Evolutionary conservation across 495 filamentous ascomycete genomes (phyloP).

Genomic region (Parachaetomium inaequale): DNA sequence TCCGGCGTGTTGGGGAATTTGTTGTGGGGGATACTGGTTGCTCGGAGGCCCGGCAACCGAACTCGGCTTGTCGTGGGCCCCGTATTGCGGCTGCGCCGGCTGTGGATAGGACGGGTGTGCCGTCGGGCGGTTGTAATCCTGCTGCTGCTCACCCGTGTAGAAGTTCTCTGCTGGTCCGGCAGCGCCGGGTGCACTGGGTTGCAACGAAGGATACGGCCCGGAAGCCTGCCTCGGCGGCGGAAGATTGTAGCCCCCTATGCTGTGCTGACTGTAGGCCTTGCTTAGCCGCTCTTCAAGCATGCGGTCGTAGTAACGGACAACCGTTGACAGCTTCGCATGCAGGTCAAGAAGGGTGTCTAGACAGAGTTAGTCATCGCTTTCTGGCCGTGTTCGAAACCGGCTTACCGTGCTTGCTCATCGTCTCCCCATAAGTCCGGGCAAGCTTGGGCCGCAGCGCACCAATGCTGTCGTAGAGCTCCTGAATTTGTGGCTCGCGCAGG

Average conservation of each 20-base stretch:
- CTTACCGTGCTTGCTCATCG: conserved; percentile 98
- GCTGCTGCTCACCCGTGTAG: conserved; percentile 64
- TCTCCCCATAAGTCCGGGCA: conserved; percentile 94
- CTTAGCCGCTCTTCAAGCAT: conserved; percentile 96
- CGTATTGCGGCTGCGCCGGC: conserved; percentile 37
- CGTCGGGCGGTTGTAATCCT: conserved; percentile 50
- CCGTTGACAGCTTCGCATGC: conserved; percentile 91
- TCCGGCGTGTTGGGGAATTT: conserved; percentile 42
- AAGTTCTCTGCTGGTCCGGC: conserved; percentile 68
- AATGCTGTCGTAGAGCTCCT: conserved; percentile 96
- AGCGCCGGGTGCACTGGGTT: conserved; percentile 46
- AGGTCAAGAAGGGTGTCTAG: conserved; percentile 82
- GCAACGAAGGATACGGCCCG: conserved; percentile 64
- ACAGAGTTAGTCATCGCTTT: conserved; percentile 36
- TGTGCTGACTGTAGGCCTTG: conserved; percentile 84
- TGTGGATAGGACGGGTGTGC: conserved; percentile 38
- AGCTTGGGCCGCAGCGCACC: conserved; percentile 87
- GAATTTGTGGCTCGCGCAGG: conserved; percentile 90
- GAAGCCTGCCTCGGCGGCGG: conserved; percentile 52
- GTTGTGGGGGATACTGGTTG: conserved; percentile 49
- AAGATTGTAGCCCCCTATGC: conserved; percentile 51
- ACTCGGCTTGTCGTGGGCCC: conserved; percentile 39
- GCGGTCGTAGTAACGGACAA: conserved; percentile 96
- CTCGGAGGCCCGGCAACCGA: conserved; percentile 31
- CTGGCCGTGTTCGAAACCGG: conserved; percentile 26